phyloP scores from a whole-genome alignment of 805 yeast species.

The Nakazawaea populi region DNA sequence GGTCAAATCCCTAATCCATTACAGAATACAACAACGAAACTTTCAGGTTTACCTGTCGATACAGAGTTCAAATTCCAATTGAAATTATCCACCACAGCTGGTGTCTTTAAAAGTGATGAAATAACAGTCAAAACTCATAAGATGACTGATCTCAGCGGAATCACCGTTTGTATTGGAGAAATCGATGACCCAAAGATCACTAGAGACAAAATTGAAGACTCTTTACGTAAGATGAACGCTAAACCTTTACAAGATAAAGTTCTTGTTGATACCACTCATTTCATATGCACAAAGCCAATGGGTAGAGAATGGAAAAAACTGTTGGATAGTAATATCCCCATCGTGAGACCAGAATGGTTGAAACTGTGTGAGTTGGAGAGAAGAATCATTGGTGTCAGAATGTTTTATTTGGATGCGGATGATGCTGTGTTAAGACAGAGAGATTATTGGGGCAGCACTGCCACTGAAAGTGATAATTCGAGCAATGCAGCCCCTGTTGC shows the following conservation, averaged over 20 bases:
- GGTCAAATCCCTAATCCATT: conserved; percentile 83
- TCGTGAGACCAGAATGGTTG: conserved; percentile 95
- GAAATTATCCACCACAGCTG: conserved; percentile 83
- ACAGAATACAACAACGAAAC: conserved; percentile 72
- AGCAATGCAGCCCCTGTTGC: neutral
- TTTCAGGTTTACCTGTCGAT: conserved; percentile 89
- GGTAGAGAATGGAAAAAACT: conserved; percentile 74
- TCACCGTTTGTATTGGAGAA: conserved; percentile 85
- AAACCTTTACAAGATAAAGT: conserved; percentile 70
- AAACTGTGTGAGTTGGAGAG: conserved; percentile 89
- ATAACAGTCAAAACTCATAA: conserved; percentile 80
- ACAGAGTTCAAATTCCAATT: conserved; percentile 75
- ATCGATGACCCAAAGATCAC: conserved; percentile 49
- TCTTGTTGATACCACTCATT: conserved; percentile 90
- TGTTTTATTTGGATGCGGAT: conserved; percentile 62
- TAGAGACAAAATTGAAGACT: conserved; percentile 52
- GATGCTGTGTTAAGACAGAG: conserved; percentile 36
- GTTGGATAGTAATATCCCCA: conserved; percentile 79
- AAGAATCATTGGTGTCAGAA: conserved; percentile 88
- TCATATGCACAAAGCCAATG: conserved; percentile 63
- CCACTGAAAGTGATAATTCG: neutral
- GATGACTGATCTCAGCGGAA: conserved; percentile 93
- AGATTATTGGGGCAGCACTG: conserved; percentile 30
- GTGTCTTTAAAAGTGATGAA: conserved; percentile 64
- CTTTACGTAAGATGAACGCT: conserved; percentile 74